Evolutionary conservation across 2,329 filamentous ascomycete species (phyloP), one percentile per base, ranked within the genome.

Genomic region (Alternaria ventricosa): DNA sequence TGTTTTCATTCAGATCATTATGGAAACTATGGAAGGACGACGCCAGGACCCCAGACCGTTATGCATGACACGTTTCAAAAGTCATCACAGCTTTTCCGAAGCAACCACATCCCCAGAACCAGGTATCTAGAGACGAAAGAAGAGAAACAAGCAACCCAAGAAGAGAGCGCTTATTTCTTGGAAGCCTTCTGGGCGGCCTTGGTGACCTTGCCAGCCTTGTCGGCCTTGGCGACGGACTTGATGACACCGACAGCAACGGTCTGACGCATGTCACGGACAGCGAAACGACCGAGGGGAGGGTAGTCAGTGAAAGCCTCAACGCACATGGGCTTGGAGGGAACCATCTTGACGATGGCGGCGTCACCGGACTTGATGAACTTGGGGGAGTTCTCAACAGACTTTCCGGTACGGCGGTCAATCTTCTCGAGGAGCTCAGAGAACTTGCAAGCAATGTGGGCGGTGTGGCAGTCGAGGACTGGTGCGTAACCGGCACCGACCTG

Each of bases 301-400:
- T 98, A 99, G 83, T 97, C 94, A 81, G 94, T 97, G 94, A 98
- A 99, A 79, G 96, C 88, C 93, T 99, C 96, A 86, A 99, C 96
- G 86, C 96, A 99, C 96, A 99, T 99, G 84, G 96, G 96, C 94
- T 99, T 99, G 88, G 95, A 97, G 84, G 96, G 96, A 89, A 97
- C 83, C 96, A 99, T 98, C 94, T 97, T 98, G 88, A 99, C 96
- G 87, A 99, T 99, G 85, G 95, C 95, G 78, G 96, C 95, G 85
- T 99, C 96, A 92, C 96, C 96, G 81, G 95, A 97, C 94, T 99
- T 99, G 93, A 99, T 94, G 91, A 97, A 98, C 92, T 99, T 99
- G 87, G 96, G 96, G 82, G 82, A 83, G 84, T 87, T 82, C 87
- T 99, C 96, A 82, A 93, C 89, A 76, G 94, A 92, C 91, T 99